phyloP scores from a whole-genome alignment of 805 yeast genomes.

The Saccharomycopsis javanensis region DNA sequence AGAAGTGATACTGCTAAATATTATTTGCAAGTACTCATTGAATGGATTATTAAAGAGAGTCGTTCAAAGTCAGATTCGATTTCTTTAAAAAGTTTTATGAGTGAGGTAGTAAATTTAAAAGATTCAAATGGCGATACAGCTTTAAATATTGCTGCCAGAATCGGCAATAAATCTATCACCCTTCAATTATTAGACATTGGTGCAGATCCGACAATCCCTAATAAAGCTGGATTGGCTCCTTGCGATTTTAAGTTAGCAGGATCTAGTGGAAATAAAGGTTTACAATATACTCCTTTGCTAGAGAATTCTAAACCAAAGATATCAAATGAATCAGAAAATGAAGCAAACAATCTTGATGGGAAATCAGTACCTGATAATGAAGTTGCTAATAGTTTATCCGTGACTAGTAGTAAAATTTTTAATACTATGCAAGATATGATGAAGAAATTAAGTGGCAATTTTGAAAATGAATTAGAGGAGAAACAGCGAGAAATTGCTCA shows the following conservation, averaged over 20 bases:
- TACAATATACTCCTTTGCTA: slow-evolving; percentile 15
- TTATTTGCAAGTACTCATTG: slow-evolving; percentile 60
- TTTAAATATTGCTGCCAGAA: slow-evolving; percentile 81
- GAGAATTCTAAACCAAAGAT: not conserved
- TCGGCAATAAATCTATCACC: slow-evolving; percentile 73
- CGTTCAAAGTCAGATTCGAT: slow-evolving; percentile 32
- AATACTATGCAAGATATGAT: slow-evolving; percentile 44
- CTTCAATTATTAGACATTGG: slow-evolving; percentile 79
- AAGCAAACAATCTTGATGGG: not conserved
- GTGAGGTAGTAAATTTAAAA: slow-evolving; percentile 72
- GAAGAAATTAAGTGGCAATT: slow-evolving; percentile 44
- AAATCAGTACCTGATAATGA: not conserved
- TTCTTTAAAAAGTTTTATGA: slow-evolving; percentile 48
- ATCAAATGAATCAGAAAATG: not conserved
- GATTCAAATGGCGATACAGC: slow-evolving; percentile 95
- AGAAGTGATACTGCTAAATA: slow-evolving; percentile 65
- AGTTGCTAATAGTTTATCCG: slow-evolving; percentile 12
- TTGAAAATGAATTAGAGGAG: slow-evolving; percentile 43
- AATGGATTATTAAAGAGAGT: slow-evolving; percentile 56
- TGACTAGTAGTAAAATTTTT: slow-evolving; percentile 35
- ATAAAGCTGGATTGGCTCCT: slow-evolving; percentile 81
- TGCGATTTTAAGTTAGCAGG: slow-evolving; percentile 59
- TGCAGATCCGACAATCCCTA: slow-evolving; percentile 70
- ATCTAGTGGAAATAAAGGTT: slow-evolving; percentile 24
- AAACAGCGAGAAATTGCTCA: slow-evolving; percentile 44